Base-by-base conservation (phyloP, 2,329 filamentous ascomycete species). In the Akanthomyces muscarius region DNA sequence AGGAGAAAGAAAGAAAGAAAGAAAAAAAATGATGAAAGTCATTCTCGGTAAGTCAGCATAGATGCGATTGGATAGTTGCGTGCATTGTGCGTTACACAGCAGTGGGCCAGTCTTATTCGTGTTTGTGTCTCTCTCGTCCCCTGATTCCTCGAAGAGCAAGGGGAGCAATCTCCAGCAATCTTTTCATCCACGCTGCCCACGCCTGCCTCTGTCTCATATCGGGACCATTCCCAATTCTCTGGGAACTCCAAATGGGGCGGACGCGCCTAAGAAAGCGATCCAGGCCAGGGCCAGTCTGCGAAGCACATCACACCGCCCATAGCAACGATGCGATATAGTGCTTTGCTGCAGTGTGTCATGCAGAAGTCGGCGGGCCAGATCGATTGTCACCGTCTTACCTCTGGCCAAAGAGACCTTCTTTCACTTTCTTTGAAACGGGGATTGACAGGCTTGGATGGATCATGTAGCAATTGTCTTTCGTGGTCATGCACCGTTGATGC, bases 181-280 rank as follows among this genome's bases (percentile, higher is more conserved):
- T 14, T 11, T 36, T 36, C 33, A 7, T 7, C 33, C 33, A 47
- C n/a, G 10, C 38, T 25, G 23, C 33, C 4, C 16, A 28, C 42
- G 53, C 38, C 36, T 45, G 55, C 13, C 21, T 48, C 21, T 57
- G 56, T 60, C 51, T 60, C 56, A 60, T 33, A 36, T 58, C 30
- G n/a, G 6, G 41, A 36, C 33, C 33, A 45, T 25, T 61, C 21
- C 58, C 58, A 53, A 41, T 13, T 61, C 45, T 54, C 41, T 25
- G 58, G 58, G 38, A 61, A 53, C 33, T 21, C 45, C 23, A 38
- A 44, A 44, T 8, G 50, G 47, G 23, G 47, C 21, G 38, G 33
- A 41, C 58, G 45, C 38, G 48, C 48, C 10, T 36, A 25, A 5
- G 10, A 36, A 36, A 42, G 25, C 36, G 47, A 45, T 53, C 38